Evolutionary conservation across 2,329 filamentous ascomycete genomes (phyloP).

Genomic region (Botrytis aclada): DNA sequence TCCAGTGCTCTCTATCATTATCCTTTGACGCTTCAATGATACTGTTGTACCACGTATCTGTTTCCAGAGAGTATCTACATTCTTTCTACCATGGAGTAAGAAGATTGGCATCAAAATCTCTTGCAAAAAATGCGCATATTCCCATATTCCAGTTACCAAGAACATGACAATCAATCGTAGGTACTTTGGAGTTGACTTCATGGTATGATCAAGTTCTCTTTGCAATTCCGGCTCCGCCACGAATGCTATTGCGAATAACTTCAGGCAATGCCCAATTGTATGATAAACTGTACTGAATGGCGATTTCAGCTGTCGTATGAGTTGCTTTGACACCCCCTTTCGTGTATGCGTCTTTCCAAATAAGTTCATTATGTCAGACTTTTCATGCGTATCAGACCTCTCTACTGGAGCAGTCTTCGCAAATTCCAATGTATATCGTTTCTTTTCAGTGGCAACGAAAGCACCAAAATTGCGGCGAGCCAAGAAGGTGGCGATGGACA

Average conservation of each 20-base stretch:
- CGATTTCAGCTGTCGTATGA: constrained; percentile 21
- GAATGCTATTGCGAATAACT: constrained; percentile 44
- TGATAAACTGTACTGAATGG: constrained; percentile 38
- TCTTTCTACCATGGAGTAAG: constrained; percentile 37
- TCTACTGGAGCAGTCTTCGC: constrained; percentile 21
- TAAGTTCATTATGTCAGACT: constrained; percentile 5
- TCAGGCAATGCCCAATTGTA: constrained; percentile 37
- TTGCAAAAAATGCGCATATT: constrained; percentile 20
- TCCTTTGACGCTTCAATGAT: constrained; percentile 34
- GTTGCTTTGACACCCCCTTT: not conserved
- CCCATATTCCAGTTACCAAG: constrained; percentile 29
- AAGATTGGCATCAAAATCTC: constrained; percentile 21
- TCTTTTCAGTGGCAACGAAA: constrained; percentile 28
- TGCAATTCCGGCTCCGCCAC: constrained; percentile 47
- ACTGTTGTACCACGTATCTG: constrained; percentile 14
- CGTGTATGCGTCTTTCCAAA: not conserved
- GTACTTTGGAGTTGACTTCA: constrained; percentile 6
- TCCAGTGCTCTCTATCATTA: constrained; percentile 47
- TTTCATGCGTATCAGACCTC: constrained; percentile 8
- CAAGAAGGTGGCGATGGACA: constrained; percentile 27
- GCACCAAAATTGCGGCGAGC: constrained; percentile 31
- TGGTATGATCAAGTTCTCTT: constrained; percentile 42
- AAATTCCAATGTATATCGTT: constrained; percentile 24
- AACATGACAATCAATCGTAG: constrained; percentile 40
- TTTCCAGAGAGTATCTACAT: constrained; percentile 12